Conservation (phyloP, 106 monocot genomes). For the Amphibolis antarctica region DNA sequence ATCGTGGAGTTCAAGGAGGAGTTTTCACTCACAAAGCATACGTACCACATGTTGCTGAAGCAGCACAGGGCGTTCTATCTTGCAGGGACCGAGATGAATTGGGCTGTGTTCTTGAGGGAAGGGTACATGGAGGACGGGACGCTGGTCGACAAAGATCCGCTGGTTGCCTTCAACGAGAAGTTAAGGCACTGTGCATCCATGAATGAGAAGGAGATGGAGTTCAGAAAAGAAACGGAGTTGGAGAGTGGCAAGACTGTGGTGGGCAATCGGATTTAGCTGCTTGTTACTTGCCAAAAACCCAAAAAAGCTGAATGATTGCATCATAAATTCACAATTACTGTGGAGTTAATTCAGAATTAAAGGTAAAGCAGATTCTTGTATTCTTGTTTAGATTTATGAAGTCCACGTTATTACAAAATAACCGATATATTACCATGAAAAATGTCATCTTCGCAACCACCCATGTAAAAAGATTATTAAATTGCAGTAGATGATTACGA, state of each 20-base stretch:
- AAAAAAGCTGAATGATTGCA: too few relatives aligned
- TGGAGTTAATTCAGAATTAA: too few relatives aligned
- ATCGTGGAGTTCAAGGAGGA: constrained; percentile 98
- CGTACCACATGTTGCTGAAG: constrained; percentile 64
- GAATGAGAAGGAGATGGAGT: constrained; percentile 30
- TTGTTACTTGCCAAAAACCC: too few relatives aligned
- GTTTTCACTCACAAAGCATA: constrained; percentile 70
- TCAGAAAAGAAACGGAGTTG: constrained; percentile 3
- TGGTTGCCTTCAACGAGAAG: constrained; percentile 67
- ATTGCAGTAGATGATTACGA: too few relatives aligned
- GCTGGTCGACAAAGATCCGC: constrained; percentile 65
- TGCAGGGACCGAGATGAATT: constrained; percentile 94
- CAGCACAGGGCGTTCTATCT: constrained; percentile 83
- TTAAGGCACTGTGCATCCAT: constrained; percentile 52
- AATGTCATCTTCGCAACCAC: too few relatives aligned
- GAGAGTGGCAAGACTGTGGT: neutral
- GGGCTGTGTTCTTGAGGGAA: constrained; percentile 83
- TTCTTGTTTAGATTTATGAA: too few relatives aligned
- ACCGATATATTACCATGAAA: too few relatives aligned
- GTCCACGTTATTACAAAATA: too few relatives aligned
- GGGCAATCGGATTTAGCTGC: too few relatives aligned
- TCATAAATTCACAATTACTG: too few relatives aligned
- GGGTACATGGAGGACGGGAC: constrained; percentile 54
- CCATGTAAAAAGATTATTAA: too few relatives aligned
- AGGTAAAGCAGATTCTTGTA: too few relatives aligned